Evolutionary conservation across 1,139 yeast species (phyloP).

Genomic region (Sugiyamaella xylanicola): DNA sequence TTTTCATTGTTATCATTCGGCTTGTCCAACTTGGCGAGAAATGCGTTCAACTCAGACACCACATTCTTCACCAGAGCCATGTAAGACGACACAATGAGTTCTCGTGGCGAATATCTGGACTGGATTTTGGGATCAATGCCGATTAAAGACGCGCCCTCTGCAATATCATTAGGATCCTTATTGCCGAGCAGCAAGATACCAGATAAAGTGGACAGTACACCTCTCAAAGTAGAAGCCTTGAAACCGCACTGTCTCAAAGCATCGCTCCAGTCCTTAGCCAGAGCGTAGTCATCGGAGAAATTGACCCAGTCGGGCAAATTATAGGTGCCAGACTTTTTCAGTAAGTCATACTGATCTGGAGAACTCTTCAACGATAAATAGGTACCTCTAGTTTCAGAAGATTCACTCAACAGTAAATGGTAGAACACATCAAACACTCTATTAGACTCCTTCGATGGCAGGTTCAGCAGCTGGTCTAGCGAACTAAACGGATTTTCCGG

Average conservation of each 20-base stretch:
- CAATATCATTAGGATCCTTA: constrained; percentile 38
- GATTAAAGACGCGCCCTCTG: constrained; percentile 46
- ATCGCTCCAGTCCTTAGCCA: constrained; percentile 48
- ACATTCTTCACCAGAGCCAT: constrained; percentile 40
- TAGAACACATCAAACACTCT: constrained; percentile 46
- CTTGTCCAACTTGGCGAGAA: constrained; percentile 38
- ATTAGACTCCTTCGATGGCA: constrained; percentile 34
- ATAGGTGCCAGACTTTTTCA: constrained; percentile 39
- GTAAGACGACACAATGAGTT: constrained; percentile 43
- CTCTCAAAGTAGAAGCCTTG: constrained; percentile 40
- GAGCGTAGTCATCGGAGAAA: constrained; percentile 43
- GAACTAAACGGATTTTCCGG: constrained; percentile 39
- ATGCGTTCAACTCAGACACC: constrained; percentile 42
- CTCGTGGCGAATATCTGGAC: constrained; percentile 36
- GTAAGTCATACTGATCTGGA: constrained; percentile 41
- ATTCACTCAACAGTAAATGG: constrained; percentile 42
- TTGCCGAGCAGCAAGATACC: constrained; percentile 47
- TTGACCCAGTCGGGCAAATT: constrained; percentile 44
- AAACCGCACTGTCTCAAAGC: constrained; percentile 43
- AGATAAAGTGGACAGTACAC: constrained; percentile 42
- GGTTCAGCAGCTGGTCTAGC: constrained; percentile 40
- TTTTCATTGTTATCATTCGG: constrained; percentile 35
- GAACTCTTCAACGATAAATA: constrained; percentile 40
- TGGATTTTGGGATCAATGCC: constrained; percentile 43
- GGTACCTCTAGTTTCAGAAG: constrained; percentile 38